Percentiles rank a stretch among this genome's conserved stretches.
Conservation (phyloP, 176 grass and related monocot species). For the Ensete glaucum region DNA sequence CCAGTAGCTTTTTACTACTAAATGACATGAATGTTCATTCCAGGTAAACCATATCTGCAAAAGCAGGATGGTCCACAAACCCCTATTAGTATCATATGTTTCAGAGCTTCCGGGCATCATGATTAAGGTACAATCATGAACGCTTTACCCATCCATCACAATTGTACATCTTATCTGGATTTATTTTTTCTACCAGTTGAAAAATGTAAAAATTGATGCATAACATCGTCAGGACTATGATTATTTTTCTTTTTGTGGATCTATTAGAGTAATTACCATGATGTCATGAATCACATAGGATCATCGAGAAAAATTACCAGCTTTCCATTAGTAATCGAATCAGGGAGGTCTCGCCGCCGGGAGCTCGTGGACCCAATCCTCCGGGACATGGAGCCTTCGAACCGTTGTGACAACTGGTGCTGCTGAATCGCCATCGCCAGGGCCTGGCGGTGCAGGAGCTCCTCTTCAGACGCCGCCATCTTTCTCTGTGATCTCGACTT, state of each 20-base stretch:
- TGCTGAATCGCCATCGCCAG: conserved; percentile 90
- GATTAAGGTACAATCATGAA: background rate
- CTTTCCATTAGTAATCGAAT: conserved; percentile 58
- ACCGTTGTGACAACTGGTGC: conserved; percentile 52
- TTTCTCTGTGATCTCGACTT: conserved; percentile 47
- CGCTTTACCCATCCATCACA: too few relatives aligned
- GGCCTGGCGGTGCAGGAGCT: conserved; percentile 81
- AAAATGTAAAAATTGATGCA: background rate
- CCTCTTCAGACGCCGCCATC: conserved; percentile 71
- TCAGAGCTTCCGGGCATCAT: background rate
- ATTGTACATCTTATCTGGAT: background rate
- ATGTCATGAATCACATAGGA: background rate
- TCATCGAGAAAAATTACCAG: conserved; percentile 19
- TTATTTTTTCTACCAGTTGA: background rate
- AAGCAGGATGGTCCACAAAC: background rate
- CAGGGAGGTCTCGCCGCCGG: conserved; percentile 61
- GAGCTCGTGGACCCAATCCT: conserved; percentile 64
- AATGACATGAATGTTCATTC: background rate
- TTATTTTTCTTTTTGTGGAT: background rate
- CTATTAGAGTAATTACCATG: background rate
- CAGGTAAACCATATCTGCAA: background rate
- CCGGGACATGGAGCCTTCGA: conserved; percentile 58
- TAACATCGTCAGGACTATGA: background rate
- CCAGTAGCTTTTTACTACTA: background rate
- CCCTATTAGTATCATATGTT: background rate